Evolutionary conservation across 202 grass and related monocot species (phyloP).

Genomic region (Saccharum hybrid): DNA sequence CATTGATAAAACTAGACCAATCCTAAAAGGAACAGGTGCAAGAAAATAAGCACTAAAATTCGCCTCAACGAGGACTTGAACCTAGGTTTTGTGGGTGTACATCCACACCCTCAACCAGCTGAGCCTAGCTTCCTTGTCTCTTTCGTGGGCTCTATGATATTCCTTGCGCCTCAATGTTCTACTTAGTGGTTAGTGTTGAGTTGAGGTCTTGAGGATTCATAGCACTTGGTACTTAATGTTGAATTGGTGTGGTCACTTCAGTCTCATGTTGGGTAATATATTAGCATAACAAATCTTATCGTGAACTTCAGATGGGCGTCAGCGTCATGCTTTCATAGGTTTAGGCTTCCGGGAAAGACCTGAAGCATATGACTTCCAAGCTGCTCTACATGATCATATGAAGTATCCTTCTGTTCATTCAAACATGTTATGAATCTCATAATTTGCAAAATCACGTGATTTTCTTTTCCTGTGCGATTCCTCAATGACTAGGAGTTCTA

Average conservation of each 20-base stretch:
- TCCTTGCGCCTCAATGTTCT: constrained; percentile 12
- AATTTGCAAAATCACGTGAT: constrained; percentile 15
- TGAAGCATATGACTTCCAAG: constrained; percentile 99
- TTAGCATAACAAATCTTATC: constrained; percentile 35
- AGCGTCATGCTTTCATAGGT: constrained; percentile 94
- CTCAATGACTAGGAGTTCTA: not conserved
- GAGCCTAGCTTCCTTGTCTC: not conserved
- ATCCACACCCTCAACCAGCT: not conserved
- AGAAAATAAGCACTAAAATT: not conserved
- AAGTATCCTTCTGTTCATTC: constrained; percentile 75
- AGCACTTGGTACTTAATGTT: constrained; percentile 10
- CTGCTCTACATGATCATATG: constrained; percentile 97
- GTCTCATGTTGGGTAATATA: constrained; percentile 14
- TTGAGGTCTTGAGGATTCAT: constrained; percentile 22
- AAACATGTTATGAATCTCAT: constrained; percentile 9
- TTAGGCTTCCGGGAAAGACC: constrained; percentile 97
- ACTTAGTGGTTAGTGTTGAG: not conserved
- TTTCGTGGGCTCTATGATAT: constrained; percentile 7
- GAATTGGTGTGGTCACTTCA: constrained; percentile 29
- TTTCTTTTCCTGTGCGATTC: constrained; percentile 14
- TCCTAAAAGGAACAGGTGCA: not conserved
- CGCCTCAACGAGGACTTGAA: not conserved
- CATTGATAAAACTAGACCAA: not conserved
- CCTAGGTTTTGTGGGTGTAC: not conserved
- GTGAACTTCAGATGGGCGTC: constrained; percentile 69